phyloP scores from a whole-genome alignment of 768 basidiomycete genomes.

The Phylloporus sp. region DNA sequence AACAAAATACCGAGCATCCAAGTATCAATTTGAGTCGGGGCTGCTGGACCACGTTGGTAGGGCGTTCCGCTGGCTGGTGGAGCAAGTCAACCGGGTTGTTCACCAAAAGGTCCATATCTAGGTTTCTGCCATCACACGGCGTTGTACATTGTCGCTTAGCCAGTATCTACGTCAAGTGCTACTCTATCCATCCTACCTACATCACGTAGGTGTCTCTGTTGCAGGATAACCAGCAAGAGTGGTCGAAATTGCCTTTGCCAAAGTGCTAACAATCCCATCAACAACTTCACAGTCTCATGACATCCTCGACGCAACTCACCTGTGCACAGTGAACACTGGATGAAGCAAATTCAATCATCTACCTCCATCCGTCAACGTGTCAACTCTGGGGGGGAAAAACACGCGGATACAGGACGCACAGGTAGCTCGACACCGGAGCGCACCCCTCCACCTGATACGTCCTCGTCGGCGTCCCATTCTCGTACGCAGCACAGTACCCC shows the following conservation, averaged over 20 bases:
- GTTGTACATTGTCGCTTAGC: too few species aligned
- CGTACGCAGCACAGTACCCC: conserved; percentile 54
- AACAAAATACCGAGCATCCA: conserved; percentile 16
- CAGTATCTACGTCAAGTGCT: too few species aligned
- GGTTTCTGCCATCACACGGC: too few species aligned
- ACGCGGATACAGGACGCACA: too few species aligned
- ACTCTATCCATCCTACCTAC: conserved; percentile 10
- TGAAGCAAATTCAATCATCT: conserved; percentile 62
- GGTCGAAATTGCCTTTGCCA: conserved; percentile 50
- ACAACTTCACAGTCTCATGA: neutral
- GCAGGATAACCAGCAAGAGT: conserved; percentile 33
- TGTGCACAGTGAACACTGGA: conserved; percentile 58
- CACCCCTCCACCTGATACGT: conserved; percentile 55
- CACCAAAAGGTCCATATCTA: too few species aligned
- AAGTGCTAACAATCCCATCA: conserved; percentile 31
- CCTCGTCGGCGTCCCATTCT: conserved; percentile 47
- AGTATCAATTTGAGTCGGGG: too few species aligned
- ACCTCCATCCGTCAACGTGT: neutral
- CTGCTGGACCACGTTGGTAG: too few species aligned
- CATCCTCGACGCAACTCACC: conserved; percentile 38
- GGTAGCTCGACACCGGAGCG: conserved; percentile 60
- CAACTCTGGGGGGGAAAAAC: neutral
- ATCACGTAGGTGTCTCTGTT: conserved; percentile 6
- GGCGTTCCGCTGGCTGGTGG: too few species aligned
- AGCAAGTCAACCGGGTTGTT: too few species aligned